These are phyloP conservation scores for thale cress (Arabidopsis thaliana) DNA, from an alignment of 345 rosid species.

Conservation along the genomic window TAIR10.1 NC_003070.9:23638001-23638500, in stretches of 20 bases:
- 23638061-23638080: slow-evolving; percentile 2
- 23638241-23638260: slow-evolving; percentile 14
- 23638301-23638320: slow-evolving; percentile 40
- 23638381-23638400: slow-evolving; percentile 28
- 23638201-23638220: background rate
- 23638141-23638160: slow-evolving; percentile 7
- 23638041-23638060: slow-evolving; percentile 4
- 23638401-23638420: slow-evolving; percentile 37
- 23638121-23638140: slow-evolving; percentile 35
- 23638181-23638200: background rate
- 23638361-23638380: slow-evolving; percentile 34
- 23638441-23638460: background rate
- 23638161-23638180: slow-evolving; percentile 10
- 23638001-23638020: slow-evolving; percentile 41
- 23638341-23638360: slow-evolving; percentile 40
- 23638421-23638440: slow-evolving; percentile 4
- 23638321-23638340: slow-evolving; percentile 35
- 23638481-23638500: background rate
- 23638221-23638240: slow-evolving; percentile 21
- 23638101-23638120: slow-evolving; percentile 50
- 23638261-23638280: slow-evolving; percentile 29
- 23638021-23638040: slow-evolving; percentile 41
- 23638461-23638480: background rate
- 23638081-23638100: slow-evolving; percentile 46
- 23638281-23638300: slow-evolving; percentile 2